Evolutionary conservation across 2,329 filamentous ascomycete species (phyloP), one percentile per base, ranked within the genome.

Genomic region (Penicillium paneum): DNA sequence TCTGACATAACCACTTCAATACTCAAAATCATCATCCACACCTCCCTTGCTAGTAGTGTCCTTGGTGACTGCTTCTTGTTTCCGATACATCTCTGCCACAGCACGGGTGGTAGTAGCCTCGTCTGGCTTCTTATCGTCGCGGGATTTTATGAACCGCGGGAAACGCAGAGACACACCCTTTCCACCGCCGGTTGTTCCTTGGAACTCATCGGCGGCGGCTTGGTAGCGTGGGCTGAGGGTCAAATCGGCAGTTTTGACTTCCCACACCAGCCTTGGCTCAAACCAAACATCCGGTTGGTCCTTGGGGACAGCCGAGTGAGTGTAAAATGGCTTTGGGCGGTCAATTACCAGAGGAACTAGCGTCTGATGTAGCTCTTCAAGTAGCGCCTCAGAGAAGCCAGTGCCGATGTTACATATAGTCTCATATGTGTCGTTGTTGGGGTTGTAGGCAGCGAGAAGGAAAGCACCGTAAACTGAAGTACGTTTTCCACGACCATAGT

Each of bases 211-310:
- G 43, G 84, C 84, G 0, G 90, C 94, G n/a, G 94, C 94, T 75
- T 92, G 91, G 76, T 99, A 99, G 36, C 92, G 81, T 26, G 94
- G 94, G 63, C 88, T 93, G 21, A 99, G 82, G 1, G 94, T 97
- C 65, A 99, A 74, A 78, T 99, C 94, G 1, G 94, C 94, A 12
- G 93, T 96, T 79, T 93, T 96, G 64, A 99, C 92, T 75, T 99
- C 94, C 94, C 94, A 99, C 1, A 99, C 94, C 66, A 88, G 87
- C 39, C 86, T 85, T 13, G 94, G 90, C 79, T 99, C 94, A 71
- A 99, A 94, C 94, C 94, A 99, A 35, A 99, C 91, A 71, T 99
- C 94, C 1, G 94, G 94, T 72, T 99, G 94, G 71, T 97, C 91
- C 75, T 96, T 93, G 46, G 86, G 85, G 47, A 90, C 90, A 0